These are phyloP conservation scores for Petunia axillaris DNA, from an alignment of 257 asterid species.

Conservation along the genomic window DNA sequence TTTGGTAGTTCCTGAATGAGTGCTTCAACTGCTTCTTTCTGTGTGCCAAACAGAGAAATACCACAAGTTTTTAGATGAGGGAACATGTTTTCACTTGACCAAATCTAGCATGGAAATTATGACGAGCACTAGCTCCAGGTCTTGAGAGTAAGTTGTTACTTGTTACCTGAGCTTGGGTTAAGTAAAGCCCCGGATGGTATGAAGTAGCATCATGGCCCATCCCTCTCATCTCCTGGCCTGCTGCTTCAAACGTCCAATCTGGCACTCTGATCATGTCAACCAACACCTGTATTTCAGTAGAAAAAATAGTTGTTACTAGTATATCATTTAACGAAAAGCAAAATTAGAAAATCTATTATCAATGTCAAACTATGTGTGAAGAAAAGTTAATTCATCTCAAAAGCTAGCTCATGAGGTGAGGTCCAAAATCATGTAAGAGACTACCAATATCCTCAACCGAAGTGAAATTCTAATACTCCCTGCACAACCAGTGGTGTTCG, in stretches of 20 bases:
- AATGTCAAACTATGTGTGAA: not conserved
- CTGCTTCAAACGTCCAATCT: conserved; percentile 97
- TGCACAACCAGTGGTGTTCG: not conserved
- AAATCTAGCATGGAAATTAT: not conserved
- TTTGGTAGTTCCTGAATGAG: conserved; percentile 84
- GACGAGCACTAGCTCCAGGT: not conserved
- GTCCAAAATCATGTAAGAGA: not conserved
- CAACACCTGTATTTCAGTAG: conserved; percentile 55
- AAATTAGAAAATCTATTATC: conserved; percentile 7
- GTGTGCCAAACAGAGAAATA: conserved; percentile 33
- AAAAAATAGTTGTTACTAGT: not conserved
- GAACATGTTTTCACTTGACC: not conserved
- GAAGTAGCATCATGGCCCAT: conserved; percentile 93
- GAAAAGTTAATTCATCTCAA: not conserved
- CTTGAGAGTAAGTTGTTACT: conserved; percentile 18
- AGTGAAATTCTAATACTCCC: not conserved
- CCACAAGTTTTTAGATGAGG: conserved; percentile 5
- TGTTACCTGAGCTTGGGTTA: conserved; percentile 90
- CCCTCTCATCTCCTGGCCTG: conserved; percentile 96
- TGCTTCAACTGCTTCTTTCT: conserved; percentile 89
- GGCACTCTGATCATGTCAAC: conserved; percentile 97
- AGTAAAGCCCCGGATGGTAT: conserved; percentile 87
- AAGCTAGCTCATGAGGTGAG: not conserved
- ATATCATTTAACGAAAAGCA: not conserved
- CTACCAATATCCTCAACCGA: not conserved